Conservation (phyloP, 495 filamentous ascomycete genomes). For the Evernia prunastri region DNA sequence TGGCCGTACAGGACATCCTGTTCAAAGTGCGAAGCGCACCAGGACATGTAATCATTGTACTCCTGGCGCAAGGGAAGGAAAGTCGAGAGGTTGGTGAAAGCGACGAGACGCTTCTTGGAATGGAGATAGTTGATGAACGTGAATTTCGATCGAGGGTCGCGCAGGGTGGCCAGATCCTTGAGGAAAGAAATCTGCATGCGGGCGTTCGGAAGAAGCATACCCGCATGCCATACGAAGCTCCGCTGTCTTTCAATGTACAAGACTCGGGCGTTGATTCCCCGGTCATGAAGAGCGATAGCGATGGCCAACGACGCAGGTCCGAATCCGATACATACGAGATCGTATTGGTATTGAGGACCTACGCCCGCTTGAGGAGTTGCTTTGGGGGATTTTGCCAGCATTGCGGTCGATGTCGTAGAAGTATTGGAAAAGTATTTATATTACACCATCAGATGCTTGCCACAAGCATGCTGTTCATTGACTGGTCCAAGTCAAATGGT, state of each 20-base stretch:
- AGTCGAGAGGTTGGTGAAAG: conserved; percentile 84
- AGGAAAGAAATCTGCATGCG: conserved; percentile 98
- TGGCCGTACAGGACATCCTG: conserved; percentile 71
- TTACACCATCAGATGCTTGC: background rate
- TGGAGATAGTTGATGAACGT: conserved; percentile 95
- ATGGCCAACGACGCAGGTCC: conserved; percentile 92
- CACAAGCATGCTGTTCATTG: background rate
- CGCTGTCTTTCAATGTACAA: conserved; percentile 80
- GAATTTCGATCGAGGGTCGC: conserved; percentile 83
- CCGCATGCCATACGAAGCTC: conserved; percentile 84
- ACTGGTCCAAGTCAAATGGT: background rate
- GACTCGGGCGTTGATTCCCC: conserved; percentile 45
- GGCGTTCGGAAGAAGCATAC: conserved; percentile 88
- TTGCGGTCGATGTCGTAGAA: background rate
- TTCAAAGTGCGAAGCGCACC: conserved; percentile 79
- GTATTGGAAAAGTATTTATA: background rate
- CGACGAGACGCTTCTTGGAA: conserved; percentile 65
- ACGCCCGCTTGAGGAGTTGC: background rate
- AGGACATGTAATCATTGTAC: conserved; percentile 91
- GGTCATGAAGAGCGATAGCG: conserved; percentile 80
- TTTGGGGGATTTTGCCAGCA: background rate
- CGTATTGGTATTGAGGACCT: conserved; percentile 52
- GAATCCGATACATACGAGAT: conserved; percentile 87
- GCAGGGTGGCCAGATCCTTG: conserved; percentile 87
- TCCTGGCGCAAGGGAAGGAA: conserved; percentile 82